phyloP scores from a whole-genome alignment of 2,329 filamentous ascomycete genomes.

The Fusarium goolgardi region DNA sequence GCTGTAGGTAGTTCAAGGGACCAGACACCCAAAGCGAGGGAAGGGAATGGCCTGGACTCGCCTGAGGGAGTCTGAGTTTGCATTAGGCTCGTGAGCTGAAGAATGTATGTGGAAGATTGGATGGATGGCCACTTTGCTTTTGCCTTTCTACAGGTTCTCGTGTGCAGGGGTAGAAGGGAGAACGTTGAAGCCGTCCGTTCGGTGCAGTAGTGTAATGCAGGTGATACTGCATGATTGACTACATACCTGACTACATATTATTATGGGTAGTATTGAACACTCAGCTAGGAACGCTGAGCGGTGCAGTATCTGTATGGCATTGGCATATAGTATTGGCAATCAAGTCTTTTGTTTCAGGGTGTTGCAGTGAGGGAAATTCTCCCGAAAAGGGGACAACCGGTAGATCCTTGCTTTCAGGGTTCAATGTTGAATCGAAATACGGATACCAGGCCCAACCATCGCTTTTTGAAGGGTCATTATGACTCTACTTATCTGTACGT shows the following conservation, averaged over 20 bases:
- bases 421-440: constrained; percentile 13
- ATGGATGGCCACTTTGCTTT: constrained; percentile 15
- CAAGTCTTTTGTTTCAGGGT: constrained; percentile 4
- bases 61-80: constrained; percentile 21
- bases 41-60: constrained; percentile 34
- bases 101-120: constrained; percentile 22
- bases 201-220: constrained; percentile 29
- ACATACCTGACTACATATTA: background rate
- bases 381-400: background rate
- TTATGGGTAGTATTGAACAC: constrained; percentile 20
- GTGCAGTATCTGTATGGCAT: background rate
- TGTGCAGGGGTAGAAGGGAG: constrained; percentile 12
- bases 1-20: constrained; percentile 2
- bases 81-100: constrained; percentile 24
- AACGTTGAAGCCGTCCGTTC: constrained; percentile 26
- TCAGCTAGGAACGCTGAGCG: background rate
- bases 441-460: constrained; percentile 15
- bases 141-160: constrained; percentile 39
- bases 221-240: constrained; percentile 35
- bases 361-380: constrained; percentile 10
- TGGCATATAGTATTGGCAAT: background rate
- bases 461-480: constrained; percentile 2
- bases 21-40: background rate
- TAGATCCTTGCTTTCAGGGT: constrained; percentile 14
- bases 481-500: constrained; percentile 3